phyloP scores from a whole-genome alignment of 2,329 filamentous ascomycete genomes.

The Elsinoe batatas region DNA sequence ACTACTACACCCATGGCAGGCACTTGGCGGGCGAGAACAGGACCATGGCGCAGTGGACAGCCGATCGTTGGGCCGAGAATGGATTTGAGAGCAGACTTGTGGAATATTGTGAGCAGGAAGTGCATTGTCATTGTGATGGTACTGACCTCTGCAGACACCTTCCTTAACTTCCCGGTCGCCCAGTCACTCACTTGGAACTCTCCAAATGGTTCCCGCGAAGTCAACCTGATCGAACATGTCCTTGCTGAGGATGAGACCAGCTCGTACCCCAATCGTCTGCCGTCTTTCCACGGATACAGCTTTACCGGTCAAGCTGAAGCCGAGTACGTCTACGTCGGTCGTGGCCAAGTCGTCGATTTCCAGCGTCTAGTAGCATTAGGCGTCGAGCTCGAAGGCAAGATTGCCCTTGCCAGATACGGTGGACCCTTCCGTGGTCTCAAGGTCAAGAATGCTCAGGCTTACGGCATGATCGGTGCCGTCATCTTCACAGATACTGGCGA shows the following conservation, averaged over 20 bases:
- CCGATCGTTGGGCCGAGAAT: slow-evolving; percentile 36
- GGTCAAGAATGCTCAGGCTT: slow-evolving; percentile 38
- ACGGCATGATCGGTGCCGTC: slow-evolving; percentile 36
- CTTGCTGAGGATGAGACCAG: slow-evolving; percentile 20
- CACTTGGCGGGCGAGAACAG: slow-evolving; percentile 39
- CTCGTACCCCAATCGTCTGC: slow-evolving; percentile 60
- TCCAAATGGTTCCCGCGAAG: slow-evolving; percentile 61
- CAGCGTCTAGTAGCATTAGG: slow-evolving; percentile 31
- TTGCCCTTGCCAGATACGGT: slow-evolving; percentile 38
- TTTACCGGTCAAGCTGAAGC: slow-evolving; percentile 37
- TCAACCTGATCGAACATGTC: slow-evolving; percentile 23
- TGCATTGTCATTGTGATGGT: slow-evolving; percentile 27
- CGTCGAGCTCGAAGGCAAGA: slow-evolving; percentile 38
- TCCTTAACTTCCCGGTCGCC: slow-evolving; percentile 37
- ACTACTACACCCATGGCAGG: slow-evolving; percentile 36
- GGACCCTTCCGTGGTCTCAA: slow-evolving; percentile 38
- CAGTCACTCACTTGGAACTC: slow-evolving; percentile 34
- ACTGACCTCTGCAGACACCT: slow-evolving; percentile 31
- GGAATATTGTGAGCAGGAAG: slow-evolving; percentile 30
- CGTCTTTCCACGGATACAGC: slow-evolving; percentile 45
- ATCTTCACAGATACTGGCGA: slow-evolving; percentile 39
- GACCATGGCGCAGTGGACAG: slow-evolving; percentile 38
- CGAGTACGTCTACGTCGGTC: slow-evolving; percentile 39
- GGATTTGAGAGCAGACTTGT: slow-evolving; percentile 33
- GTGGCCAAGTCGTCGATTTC: slow-evolving; percentile 36